Base-by-base conservation (phyloP, 768 basidiomycete species). In the Boletus pseudopeckii region DNA sequence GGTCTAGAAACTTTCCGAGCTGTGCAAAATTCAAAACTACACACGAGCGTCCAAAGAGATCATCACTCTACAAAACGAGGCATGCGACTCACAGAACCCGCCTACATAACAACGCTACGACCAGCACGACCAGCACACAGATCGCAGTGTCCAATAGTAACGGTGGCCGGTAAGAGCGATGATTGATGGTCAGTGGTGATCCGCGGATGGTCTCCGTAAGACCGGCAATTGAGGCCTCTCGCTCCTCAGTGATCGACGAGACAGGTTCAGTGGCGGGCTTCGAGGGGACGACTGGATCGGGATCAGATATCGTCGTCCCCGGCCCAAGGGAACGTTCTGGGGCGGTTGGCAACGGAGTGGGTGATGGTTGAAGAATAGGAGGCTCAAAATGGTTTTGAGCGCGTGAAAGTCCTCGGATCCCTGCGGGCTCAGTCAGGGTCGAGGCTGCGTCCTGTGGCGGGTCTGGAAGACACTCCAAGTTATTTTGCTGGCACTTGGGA, bases 81-180 rank as follows among this genome's bases (percentile, higher is more conserved):
- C 53, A 45, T 47, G 56, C 51, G 51, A 65, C 54, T 72, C 67
- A 80, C 54, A 79, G 59, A 52, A 79, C 70, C 64, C 87, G 77
- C 54, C 85, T 79, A 60, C 80, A 87, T 45, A 91, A 73, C 39
- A 92, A 77, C 33, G 81, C 84, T 62, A 86, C 80, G 45, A 85
- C 77, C 53, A 90, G 70, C 14, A 85, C 84, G 10, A 91, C 72
- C 20, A 89, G 74, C 45, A 90, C 75, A 66, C 85, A 84, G 55
- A 92, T 91, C 28, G 84, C 82, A 11, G 81, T 81, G 68, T 91
- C 90, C 32, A 92, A 73, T 22, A 89, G 69, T 24, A 89, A 64
- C 22, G 87, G 87, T 22, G 87, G 82, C 43, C 68, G 67, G 45
- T 57, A 62, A 37, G 59, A 61, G 53, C 59, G 64, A 59, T 46